Conservation (phyloP, 495 filamentous ascomycete species). For the Talaromyces liani region DNA sequence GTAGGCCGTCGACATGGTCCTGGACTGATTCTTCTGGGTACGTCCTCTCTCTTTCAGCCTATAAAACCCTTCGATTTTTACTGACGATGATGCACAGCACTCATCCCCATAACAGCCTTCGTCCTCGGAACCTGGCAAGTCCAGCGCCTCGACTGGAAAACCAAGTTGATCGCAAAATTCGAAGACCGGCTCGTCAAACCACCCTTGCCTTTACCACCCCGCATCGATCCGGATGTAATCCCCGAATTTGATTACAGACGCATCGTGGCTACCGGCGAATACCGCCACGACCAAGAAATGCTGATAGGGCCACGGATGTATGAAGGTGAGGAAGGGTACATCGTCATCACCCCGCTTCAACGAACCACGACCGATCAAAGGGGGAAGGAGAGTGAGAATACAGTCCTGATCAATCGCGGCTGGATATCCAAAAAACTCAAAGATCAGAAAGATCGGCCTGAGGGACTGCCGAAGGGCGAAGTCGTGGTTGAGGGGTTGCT, state of each 20-base stretch:
- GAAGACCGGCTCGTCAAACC: slow-evolving; percentile 81
- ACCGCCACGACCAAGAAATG: slow-evolving; percentile 91
- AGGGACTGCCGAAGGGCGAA: slow-evolving; percentile 54
- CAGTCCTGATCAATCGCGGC: slow-evolving; percentile 77
- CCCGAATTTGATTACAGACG: slow-evolving; percentile 88
- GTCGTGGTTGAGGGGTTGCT: slow-evolving; percentile 79
- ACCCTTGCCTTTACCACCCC: slow-evolving; percentile 81
- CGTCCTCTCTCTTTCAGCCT: not conserved
- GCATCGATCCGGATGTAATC: slow-evolving; percentile 71
- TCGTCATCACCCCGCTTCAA: slow-evolving; percentile 87
- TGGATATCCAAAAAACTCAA: slow-evolving; percentile 75
- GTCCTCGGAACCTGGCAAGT: slow-evolving; percentile 91
- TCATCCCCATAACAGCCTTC: slow-evolving; percentile 90
- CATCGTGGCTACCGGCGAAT: slow-evolving; percentile 65
- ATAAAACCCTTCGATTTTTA: not conserved
- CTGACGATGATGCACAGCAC: slow-evolving; percentile 40
- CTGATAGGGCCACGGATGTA: slow-evolving; percentile 82
- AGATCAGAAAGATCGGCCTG: slow-evolving; percentile 50
- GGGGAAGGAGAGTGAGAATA: slow-evolving; percentile 44
- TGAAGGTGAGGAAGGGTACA: slow-evolving; percentile 83
- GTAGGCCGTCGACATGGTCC: slow-evolving; percentile 66
- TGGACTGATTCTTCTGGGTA: slow-evolving; percentile 75
- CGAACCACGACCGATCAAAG: too few species aligned
- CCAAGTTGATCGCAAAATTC: slow-evolving; percentile 76
- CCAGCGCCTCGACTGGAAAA: slow-evolving; percentile 89